Conservation (phyloP, 805 yeast genomes). For the Wickerhamiella parazyma region DNA sequence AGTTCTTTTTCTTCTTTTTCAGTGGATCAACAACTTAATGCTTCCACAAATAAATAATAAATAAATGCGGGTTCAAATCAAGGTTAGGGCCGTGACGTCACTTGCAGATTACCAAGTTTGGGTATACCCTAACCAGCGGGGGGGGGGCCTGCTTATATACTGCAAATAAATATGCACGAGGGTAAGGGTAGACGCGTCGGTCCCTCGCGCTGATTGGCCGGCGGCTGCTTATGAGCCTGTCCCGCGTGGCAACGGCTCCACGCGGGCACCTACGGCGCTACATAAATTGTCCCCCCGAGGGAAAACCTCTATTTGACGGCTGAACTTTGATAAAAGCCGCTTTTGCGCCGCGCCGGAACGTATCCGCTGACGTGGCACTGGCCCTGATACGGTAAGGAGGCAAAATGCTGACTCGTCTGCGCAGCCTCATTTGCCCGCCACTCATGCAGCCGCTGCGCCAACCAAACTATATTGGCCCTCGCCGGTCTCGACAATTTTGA, state of each 20-base stretch:
- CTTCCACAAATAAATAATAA: slow-evolving; percentile 9
- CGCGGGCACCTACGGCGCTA: not conserved
- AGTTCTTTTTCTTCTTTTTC: not conserved
- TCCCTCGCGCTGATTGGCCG: slow-evolving; percentile 6
- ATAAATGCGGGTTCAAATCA: not conserved
- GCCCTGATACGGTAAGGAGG: too few species aligned
- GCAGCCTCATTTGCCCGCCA: too few species aligned
- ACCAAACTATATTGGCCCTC: too few species aligned
- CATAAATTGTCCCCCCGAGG: not conserved
- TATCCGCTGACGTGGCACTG: too few species aligned
- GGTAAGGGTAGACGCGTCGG: slow-evolving; percentile 6
- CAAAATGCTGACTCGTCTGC: too few species aligned
- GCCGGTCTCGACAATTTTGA: too few species aligned
- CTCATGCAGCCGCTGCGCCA: too few species aligned
- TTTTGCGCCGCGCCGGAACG: too few species aligned
- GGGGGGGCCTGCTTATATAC: slow-evolving; percentile 4
- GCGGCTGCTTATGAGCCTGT: slow-evolving; percentile 13
- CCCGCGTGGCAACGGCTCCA: slow-evolving; percentile 1
- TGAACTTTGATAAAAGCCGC: too few species aligned
- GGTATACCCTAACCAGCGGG: slow-evolving; percentile 1
- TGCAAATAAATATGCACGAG: slow-evolving; percentile 3
- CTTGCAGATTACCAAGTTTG: slow-evolving; percentile 5
- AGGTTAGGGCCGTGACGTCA: slow-evolving; percentile 7
- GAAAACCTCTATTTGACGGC: not conserved
- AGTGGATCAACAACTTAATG: slow-evolving; percentile 8